These are phyloP conservation scores for Tolypocladium ovalisporum DNA, from an alignment of 2,329 filamentous ascomycete genomes.

Conservation along the genomic window DNA sequence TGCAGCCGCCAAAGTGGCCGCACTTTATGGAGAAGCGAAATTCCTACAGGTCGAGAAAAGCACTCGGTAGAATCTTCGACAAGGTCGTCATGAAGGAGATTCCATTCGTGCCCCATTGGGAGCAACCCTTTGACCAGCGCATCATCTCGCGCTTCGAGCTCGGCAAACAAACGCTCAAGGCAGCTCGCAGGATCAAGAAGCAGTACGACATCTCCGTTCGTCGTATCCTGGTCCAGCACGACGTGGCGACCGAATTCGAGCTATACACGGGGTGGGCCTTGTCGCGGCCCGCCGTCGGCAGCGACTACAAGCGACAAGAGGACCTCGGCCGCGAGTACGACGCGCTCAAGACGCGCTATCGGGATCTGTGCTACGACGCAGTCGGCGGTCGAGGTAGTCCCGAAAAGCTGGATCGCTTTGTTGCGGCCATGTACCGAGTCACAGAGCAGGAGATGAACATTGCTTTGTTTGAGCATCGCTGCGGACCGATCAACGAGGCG, in stretches of 20 bases:
- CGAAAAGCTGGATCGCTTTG: conserved; percentile 54
- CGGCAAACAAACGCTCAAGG: conserved; percentile 40
- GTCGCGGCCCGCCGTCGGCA: conserved; percentile 57
- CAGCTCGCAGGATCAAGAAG: conserved; percentile 56
- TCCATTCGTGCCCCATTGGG: conserved; percentile 63
- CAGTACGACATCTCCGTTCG: conserved; percentile 69
- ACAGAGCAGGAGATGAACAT: conserved; percentile 60
- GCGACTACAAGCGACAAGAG: conserved; percentile 81
- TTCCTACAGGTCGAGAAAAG: conserved; percentile 55
- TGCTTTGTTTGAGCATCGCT: conserved; percentile 37
- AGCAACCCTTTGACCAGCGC: conserved; percentile 62
- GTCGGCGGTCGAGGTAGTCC: conserved; percentile 47
- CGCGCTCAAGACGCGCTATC: conserved; percentile 58
- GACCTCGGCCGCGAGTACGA: conserved; percentile 60
- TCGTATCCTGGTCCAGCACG: conserved; percentile 75
- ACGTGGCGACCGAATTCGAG: conserved; percentile 81
- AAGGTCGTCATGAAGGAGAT: conserved; percentile 44
- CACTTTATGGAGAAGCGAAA: conserved; percentile 75
- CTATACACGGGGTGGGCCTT: conserved; percentile 82
- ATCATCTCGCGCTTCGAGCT: conserved; percentile 55
- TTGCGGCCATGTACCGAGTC: conserved; percentile 79
- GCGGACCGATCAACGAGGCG: conserved; percentile 18
- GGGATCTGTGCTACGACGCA: conserved; percentile 51
- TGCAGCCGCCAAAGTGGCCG: conserved; percentile 58
- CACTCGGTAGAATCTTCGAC: conserved; percentile 78